Evolutionary conservation across 2,329 filamentous ascomycete genomes (phyloP).

Genomic region (Clarireedia homoeocarpa): DNA sequence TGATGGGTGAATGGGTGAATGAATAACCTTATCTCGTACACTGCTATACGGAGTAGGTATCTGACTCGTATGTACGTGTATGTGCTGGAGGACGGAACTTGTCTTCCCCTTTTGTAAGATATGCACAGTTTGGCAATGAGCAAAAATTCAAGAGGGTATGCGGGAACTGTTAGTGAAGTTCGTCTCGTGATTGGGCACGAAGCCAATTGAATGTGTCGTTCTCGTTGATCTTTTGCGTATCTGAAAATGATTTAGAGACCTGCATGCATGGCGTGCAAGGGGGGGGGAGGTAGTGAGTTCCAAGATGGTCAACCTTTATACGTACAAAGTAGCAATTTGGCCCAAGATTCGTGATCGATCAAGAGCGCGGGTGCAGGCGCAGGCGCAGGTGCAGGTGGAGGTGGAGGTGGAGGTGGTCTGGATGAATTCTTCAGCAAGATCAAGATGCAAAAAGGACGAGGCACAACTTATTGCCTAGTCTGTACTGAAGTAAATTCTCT

Average conservation of each 20-base stretch:
- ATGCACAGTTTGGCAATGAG: not conserved
- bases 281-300: no score
- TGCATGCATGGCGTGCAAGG: not conserved
- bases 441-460: no score
- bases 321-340: no score
- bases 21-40: conserved; percentile 3
- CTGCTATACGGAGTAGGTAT: not conserved
- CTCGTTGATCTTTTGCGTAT: conserved; percentile 6
- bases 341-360: no score
- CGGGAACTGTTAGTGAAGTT: conserved; percentile 1
- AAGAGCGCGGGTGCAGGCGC: no score
- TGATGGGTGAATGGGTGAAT: conserved; percentile 7
- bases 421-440: no score
- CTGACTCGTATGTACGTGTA: conserved; percentile 14
- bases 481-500: no score
- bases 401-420: no score
- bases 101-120: not conserved
- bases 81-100: not conserved
- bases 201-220: not conserved
- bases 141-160: not conserved
- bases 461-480: no score
- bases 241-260: not conserved
- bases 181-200: conserved; percentile 5
- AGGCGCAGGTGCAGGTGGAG: no score
- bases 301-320: no score